These are phyloP conservation scores for Nemania diffusa DNA, from an alignment of 2,329 filamentous ascomycete genomes.

Conservation along the genomic window DNA sequence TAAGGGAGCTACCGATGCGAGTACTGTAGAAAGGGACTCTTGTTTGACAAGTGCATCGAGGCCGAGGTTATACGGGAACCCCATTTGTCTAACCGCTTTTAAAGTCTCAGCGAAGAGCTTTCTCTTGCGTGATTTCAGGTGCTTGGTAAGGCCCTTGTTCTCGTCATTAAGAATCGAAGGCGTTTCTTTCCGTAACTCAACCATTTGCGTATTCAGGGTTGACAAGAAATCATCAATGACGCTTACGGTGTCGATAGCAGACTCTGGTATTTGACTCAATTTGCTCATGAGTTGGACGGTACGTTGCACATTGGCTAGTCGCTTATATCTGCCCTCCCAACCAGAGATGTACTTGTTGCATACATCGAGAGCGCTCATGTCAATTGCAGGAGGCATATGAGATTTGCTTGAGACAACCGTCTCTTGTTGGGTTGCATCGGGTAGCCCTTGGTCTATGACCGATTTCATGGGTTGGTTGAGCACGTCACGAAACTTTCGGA, in stretches of 20 bases:
- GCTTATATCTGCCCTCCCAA: conserved; percentile 62
- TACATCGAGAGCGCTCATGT: conserved; percentile 48
- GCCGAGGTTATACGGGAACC: conserved; percentile 83
- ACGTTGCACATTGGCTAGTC: conserved; percentile 75
- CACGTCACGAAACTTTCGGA: conserved; percentile 86
- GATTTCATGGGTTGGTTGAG: conserved; percentile 79
- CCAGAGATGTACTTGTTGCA: conserved; percentile 52
- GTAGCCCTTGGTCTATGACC: conserved; percentile 69
- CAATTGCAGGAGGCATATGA: conserved; percentile 48
- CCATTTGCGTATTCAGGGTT: conserved; percentile 73
- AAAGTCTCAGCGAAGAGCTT: conserved; percentile 91
- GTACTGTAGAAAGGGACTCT: conserved; percentile 73
- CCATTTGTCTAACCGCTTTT: conserved; percentile 86
- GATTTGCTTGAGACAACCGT: conserved; percentile 19
- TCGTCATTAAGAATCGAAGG: conserved; percentile 84
- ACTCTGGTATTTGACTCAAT: conserved; percentile 64
- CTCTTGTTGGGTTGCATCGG: conserved; percentile 56
- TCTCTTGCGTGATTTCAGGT: conserved; percentile 89
- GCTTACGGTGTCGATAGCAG: conserved; percentile 65
- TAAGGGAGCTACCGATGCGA: conserved; percentile 67
- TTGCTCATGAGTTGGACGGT: conserved; percentile 80
- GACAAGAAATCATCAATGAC: conserved; percentile 75
- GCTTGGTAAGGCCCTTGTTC: conserved; percentile 84
- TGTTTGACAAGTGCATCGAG: conserved; percentile 79
- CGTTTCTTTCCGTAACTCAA: conserved; percentile 83